Evolutionary conservation across 2,329 filamentous ascomycete genomes (phyloP), one percentile per base, ranked within the genome.

Genomic region (Cytospora leucostoma): DNA sequence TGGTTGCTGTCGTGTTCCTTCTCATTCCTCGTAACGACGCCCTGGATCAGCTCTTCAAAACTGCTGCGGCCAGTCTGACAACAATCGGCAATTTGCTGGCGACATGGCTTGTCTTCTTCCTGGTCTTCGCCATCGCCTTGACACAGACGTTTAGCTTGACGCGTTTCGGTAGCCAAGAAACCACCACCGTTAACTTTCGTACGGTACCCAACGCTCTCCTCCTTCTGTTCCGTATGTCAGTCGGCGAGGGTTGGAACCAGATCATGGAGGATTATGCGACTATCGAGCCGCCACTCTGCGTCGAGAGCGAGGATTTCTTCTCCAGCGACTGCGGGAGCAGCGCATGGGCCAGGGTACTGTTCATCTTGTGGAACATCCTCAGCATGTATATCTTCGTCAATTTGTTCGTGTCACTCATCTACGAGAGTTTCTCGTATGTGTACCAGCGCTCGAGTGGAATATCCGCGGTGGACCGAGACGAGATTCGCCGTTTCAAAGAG

Each of bases 321-420:
- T 80, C 91, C 50, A 95, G 92, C 70, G 96, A 99, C 76, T 99
- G 95, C 72, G 95, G 95, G 64, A 97, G 94, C 77, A 85, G 88
- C 57, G 84, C 87, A 47, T 99, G 95, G 93, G 93, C 95, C 8
- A 84, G 93, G 58, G 86, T 88, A 38, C 81, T 99, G 11, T 99
- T 99, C 79, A 93, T 98, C 63, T 87, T 90, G 5, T 99, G 95
- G 95, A 99, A 99, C 79, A 94, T 99, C 71, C 84, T 99, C 76
- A 98, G 94, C 90, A 99, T 99, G 95, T 99, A 99, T 78, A 96
- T 99, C 71, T 99, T 99, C 72, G 94, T 98, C 73, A 97, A 94
- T 72, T 80, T 99, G 73, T 99, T 99, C 75, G 94, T 99, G 64
- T 99, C 95, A 56, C 87, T 99, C 74, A 99, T 99, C 70, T 99